Conservation (phyloP, 352 stramenopile genomes). For the Globisporangium polare region DNA sequence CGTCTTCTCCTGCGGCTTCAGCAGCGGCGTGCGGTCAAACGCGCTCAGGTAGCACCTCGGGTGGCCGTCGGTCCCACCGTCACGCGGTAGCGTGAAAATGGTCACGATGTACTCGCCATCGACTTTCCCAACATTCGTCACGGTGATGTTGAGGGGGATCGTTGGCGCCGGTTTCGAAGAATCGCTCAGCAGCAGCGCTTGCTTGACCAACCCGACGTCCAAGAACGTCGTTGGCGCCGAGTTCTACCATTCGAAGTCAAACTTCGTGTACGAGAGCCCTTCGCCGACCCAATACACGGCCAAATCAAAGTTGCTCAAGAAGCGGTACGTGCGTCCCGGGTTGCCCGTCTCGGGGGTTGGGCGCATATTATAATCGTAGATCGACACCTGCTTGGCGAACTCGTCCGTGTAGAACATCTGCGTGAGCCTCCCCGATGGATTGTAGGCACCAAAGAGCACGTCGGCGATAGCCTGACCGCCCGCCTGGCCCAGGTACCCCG, state of each 20-base stretch:
- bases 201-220: slow-evolving; percentile 9
- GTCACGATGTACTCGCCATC: slow-evolving; percentile 42
- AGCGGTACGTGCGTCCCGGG: slow-evolving; percentile 82
- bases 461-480: slow-evolving; percentile 67
- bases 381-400: slow-evolving; percentile 44
- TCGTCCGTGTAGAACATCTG: slow-evolving; percentile 69
- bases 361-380: slow-evolving; percentile 87
- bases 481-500: slow-evolving; percentile 63
- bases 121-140: slow-evolving; percentile 40
- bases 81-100: slow-evolving; percentile 30
- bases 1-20: slow-evolving; percentile 22
- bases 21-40: slow-evolving; percentile 47
- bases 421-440: slow-evolving; percentile 58
- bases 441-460: slow-evolving; percentile 72
- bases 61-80: slow-evolving; percentile 22
- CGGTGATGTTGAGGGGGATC: slow-evolving; percentile 25
- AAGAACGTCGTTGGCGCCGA: slow-evolving; percentile 13
- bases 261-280: slow-evolving; percentile 78
- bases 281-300: slow-evolving; percentile 74
- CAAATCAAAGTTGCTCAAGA: slow-evolving; percentile 46
- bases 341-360: slow-evolving; percentile 48
- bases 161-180: slow-evolving; percentile 9
- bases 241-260: slow-evolving; percentile 38
- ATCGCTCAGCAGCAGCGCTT: slow-evolving; percentile 11
- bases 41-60: slow-evolving; percentile 47